These are phyloP conservation scores for Irpex lacteus DNA, from an alignment of 1,284 basidiomycete genomes.

Conservation along the genomic window DNA sequence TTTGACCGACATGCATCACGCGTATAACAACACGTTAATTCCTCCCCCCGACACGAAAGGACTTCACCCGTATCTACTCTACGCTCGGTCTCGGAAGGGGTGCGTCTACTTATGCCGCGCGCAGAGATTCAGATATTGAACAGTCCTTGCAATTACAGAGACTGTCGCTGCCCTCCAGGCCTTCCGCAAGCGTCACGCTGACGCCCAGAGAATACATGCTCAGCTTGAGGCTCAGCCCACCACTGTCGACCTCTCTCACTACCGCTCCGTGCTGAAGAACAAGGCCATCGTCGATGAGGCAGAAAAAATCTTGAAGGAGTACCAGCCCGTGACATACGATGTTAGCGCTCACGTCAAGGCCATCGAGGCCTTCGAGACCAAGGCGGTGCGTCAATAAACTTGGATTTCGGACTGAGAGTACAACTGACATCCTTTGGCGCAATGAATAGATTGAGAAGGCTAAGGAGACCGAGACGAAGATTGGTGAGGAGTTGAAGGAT, in stretches of 20 bases:
- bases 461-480: conserved; percentile 88
- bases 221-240: conserved; percentile 74
- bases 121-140: background rate
- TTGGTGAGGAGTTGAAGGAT: conserved; percentile 89
- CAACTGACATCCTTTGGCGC: background rate
- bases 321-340: conserved; percentile 98
- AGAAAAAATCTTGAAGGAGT: conserved; percentile 86
- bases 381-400: conserved; percentile 71
- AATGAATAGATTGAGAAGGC: conserved; percentile 79
- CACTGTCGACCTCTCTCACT: conserved; percentile 87
- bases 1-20: conserved; percentile 12
- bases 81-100: conserved; percentile 92
- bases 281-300: conserved; percentile 89
- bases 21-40: conserved; percentile 12
- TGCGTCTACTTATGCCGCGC: conserved; percentile 29
- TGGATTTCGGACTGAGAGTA: background rate
- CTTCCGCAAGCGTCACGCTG: conserved; percentile 94
- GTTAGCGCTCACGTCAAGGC: conserved; percentile 90
- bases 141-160: conserved; percentile 47
- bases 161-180: conserved; percentile 87
- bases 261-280: conserved; percentile 92
- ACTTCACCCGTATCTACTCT: conserved; percentile 90
- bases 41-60: conserved; percentile 43
- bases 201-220: conserved; percentile 78
- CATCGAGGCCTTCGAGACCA: conserved; percentile 95